These are phyloP conservation scores for Cyberlindnera maritima DNA, from an alignment of 805 yeast species.

Conservation along the genomic window DNA sequence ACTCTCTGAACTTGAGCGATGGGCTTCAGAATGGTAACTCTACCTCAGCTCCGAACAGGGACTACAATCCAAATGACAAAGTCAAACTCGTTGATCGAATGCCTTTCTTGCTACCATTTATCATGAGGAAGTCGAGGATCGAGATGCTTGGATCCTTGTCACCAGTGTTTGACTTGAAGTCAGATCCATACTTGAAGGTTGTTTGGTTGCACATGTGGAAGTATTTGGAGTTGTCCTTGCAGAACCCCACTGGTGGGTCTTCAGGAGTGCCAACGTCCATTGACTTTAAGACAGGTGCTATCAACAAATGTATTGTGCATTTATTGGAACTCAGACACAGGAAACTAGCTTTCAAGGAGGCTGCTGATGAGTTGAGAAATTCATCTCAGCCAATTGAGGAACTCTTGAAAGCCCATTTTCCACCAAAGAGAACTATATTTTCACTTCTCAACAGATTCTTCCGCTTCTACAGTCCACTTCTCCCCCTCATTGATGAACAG, in stretches of 20 bases:
- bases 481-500: conserved; percentile 25
- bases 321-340: conserved; percentile 15
- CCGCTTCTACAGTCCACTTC: conserved; percentile 22
- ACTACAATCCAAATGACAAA: conserved; percentile 30
- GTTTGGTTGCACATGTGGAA: conserved; percentile 32
- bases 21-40: neutral
- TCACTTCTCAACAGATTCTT: conserved; percentile 22
- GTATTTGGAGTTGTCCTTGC: conserved; percentile 7
- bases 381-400: conserved; percentile 5
- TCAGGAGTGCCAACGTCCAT: too few relatives aligned
- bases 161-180: conserved; percentile 44
- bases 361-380: neutral
- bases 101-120: conserved; percentile 32
- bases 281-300: neutral
- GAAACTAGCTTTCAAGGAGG: conserved; percentile 7
- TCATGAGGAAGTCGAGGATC: conserved; percentile 37
- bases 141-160: conserved; percentile 51
- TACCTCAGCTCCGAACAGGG: neutral
- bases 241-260: neutral
- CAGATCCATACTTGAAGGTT: conserved; percentile 39
- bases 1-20: neutral
- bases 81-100: conserved; percentile 42
- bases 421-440: conserved; percentile 13
- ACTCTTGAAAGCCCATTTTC: conserved; percentile 15
- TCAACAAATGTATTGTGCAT: neutral